Evolutionary conservation across 164 flowering plant species (phyloP), one percentile per base, ranked within the genome.

Genomic region (Santalum album): DNA sequence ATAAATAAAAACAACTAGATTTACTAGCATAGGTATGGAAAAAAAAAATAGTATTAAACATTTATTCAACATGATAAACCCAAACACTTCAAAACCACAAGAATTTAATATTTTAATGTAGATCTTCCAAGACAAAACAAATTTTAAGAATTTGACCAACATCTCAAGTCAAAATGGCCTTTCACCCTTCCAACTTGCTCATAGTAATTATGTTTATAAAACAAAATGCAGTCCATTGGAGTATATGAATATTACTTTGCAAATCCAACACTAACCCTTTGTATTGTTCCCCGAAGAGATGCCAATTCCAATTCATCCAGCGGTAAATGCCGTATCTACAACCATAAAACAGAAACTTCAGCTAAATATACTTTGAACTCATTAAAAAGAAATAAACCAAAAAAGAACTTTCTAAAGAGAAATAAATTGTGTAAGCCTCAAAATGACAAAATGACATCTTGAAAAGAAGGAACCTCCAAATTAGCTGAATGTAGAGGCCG

Each of bases 251-350:
- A 14, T 2, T 9, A 38, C 42, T 1, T 16, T 38, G 16, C 17
- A 12, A 12, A 38, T 9, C 14, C 12, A 38, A 38, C 15, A 14
- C 68, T 60, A 64, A 92, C 99, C 85, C 86, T 82, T 59, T 86
- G 92, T 68, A 92, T 67, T 52, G 87, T 78, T 62, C 99, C 99
- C 27, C 99, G 76, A 38, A 92, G 96, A 46, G 99, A 92, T 69
- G 86, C 96, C 55, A 92, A 75, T 78, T 92, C 99, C 82, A 92
- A 63, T 51, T 92, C 99, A 81, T 92, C 99, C 60, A 92, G 83
- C 19, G 97, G 96, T 59, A 92, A 74, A 61, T 85, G 64, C 36
- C 96, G 89, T 24, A 92, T 73, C 99, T 87, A 61, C 52, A 53
- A 51, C 49, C 25, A 58, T 25, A 27, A 25, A 39, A 50, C n/a